Evolutionary conservation across 2,329 filamentous ascomycete species (phyloP).

Genomic region (Xylaria sp.): DNA sequence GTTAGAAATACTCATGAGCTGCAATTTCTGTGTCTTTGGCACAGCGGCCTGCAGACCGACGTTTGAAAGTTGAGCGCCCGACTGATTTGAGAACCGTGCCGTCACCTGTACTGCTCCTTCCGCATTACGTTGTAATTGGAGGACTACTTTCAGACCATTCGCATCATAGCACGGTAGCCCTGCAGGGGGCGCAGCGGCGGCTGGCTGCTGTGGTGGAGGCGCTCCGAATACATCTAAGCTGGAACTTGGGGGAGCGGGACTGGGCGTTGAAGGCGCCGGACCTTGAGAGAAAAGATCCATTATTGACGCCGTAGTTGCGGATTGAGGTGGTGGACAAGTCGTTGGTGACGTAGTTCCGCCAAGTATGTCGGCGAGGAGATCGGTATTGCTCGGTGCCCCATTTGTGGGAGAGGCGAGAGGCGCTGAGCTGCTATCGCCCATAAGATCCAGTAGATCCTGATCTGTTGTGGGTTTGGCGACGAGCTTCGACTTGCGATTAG

Average conservation of each 20-base stretch:
- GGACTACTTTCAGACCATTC: conserved; percentile 82
- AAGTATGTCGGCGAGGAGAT: conserved; percentile 91
- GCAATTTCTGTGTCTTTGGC: conserved; percentile 94
- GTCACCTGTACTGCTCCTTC: conserved; percentile 83
- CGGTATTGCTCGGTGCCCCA: conserved; percentile 76
- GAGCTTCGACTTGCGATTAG: conserved; percentile 77
- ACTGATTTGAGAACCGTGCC: conserved; percentile 84
- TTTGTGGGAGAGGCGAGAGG: conserved; percentile 67
- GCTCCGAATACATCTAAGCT: conserved; percentile 64
- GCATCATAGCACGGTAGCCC: conserved; percentile 84
- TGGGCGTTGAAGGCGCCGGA: conserved; percentile 54
- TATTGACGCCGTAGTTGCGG: conserved; percentile 75
- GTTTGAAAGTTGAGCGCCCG: conserved; percentile 71
- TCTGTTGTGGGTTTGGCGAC: conserved; percentile 81
- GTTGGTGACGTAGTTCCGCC: conserved; percentile 67
- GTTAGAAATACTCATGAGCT: conserved; percentile 89
- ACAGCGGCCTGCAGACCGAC: conserved; percentile 94
- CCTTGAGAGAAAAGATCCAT: conserved; percentile 84
- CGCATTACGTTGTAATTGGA: conserved; percentile 85
- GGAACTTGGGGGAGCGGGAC: conserved; percentile 60
- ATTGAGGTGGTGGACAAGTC: conserved; percentile 63
- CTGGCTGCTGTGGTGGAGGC: conserved; percentile 60
- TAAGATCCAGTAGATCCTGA: conserved; percentile 91
- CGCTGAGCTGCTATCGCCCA: conserved; percentile 79
- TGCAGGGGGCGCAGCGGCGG: conserved; percentile 57